A percentile compares a stretch with the other conserved stretches of the same genome.
Conservation (phyloP, 1,284 basidiomycete genomes). For the Pseudozyma hubeiensis region DNA sequence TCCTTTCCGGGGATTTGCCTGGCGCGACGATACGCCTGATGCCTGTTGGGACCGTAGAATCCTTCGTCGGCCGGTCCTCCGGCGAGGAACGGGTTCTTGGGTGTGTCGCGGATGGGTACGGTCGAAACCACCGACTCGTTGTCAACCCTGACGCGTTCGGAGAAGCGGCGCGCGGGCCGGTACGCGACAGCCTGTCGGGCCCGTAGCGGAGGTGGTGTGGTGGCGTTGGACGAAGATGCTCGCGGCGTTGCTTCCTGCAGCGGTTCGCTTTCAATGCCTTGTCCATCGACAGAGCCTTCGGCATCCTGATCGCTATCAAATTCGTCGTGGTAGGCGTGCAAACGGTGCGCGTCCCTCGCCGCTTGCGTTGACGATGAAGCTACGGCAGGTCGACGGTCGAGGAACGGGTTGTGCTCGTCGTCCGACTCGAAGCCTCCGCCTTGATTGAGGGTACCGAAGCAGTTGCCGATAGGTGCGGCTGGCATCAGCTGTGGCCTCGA, state of each 20-base stretch:
- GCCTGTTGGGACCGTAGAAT: constrained; percentile 48
- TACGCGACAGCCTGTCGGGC: constrained; percentile 3
- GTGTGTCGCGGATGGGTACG: constrained; percentile 56
- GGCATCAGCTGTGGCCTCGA: constrained; percentile 1
- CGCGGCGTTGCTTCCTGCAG: constrained; percentile 13
- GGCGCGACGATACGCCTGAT: constrained; percentile 35
- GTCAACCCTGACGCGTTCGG: constrained; percentile 23
- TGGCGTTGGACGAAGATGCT: constrained; percentile 16
- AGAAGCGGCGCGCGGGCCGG: constrained; percentile 30
- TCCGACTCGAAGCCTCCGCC: constrained; percentile 30
- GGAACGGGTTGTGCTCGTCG: constrained; percentile 43
- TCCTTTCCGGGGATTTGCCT: constrained; percentile 41
- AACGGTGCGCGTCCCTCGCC: constrained; percentile 6
- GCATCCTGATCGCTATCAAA: constrained; percentile 45
- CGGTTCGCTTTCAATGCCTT: not conserved
- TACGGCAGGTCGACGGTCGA: constrained; percentile 10
- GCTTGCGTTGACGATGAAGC: constrained; percentile 3
- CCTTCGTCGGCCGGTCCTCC: constrained; percentile 64
- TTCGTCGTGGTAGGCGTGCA: constrained; percentile 26
- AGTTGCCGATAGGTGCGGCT: constrained; percentile 4
- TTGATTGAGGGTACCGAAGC: constrained; percentile 24
- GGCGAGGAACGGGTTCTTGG: constrained; percentile 63
- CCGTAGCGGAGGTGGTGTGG: constrained; percentile 9
- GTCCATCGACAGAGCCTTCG: constrained; percentile 26
- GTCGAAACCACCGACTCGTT: constrained; percentile 18